Evolutionary conservation across 176 grass and related monocot genomes (phyloP), one percentile per base, ranked within the genome.

Genomic region (Chloris gayana): DNA sequence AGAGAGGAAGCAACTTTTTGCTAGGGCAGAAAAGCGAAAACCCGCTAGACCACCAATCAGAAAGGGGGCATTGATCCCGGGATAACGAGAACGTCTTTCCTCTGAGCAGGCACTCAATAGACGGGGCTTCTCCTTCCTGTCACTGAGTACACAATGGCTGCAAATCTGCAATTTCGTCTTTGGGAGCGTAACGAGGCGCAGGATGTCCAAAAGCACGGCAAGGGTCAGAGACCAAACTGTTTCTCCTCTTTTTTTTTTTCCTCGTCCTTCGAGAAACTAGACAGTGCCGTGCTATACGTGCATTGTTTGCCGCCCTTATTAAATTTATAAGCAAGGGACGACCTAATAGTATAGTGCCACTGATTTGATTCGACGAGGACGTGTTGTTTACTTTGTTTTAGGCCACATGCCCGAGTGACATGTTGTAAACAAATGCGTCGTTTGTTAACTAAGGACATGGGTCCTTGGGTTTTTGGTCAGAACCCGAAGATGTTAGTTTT

Each of bases 161-260:
- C 27, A 50, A 13, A 54, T n/a, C 54, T 57, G 54, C 21, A 10
- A 57, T 22, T 58, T 7, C n/a, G n/a, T n/a, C 18, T 35, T 39
- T 18, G 32, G 32, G 46, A 22, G 14, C 12, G 18, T 24, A 45
- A 7, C 39, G 3, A n/a, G 4, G 22, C 24, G 29, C 19, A 69
- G 47, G 67, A 35, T 70, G 74, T 51, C 82, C 30, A 37, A 77
- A 77, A 62, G 39, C 74, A 44, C 74, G 54, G 74, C 53, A 60
- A 11, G 7, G 8, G 29, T 69, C n/a, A 21, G 38, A 78, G 83
- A 38, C 4, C n/a, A 25, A 18, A 37, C 57, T 34, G 6, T 37
- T n/a, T n/a, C n/a, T n/a, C n/a, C 37, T 10, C n/a, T 26, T 62
- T n/a, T 56, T 21, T 29, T 14, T 14, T 61, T 61, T 29, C 14